Evolutionary conservation across 768 basidiomycete genomes (phyloP).

Genomic region (Leccinum subgranulosum): DNA sequence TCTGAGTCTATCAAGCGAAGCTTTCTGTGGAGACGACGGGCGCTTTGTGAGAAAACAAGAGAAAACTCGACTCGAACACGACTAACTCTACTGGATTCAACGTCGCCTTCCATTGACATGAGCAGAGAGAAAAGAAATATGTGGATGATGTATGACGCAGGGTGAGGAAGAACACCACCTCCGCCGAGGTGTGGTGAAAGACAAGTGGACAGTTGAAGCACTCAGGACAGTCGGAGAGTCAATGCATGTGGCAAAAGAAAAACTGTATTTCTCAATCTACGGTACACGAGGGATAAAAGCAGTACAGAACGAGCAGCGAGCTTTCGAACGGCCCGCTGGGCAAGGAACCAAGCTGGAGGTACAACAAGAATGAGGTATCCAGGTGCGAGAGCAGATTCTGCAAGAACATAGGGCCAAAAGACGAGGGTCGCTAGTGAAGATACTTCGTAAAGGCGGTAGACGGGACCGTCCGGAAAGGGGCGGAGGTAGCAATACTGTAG

Average conservation of each 20-base stretch:
- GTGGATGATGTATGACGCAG: slow-evolving; percentile 12
- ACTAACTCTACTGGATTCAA: slow-evolving; percentile 51
- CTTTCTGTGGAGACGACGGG: slow-evolving; percentile 36
- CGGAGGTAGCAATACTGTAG: background rate
- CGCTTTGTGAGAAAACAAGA: slow-evolving; percentile 32
- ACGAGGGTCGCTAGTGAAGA: background rate
- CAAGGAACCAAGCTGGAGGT: background rate
- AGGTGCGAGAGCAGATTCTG: background rate
- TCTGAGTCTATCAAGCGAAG: slow-evolving; percentile 43
- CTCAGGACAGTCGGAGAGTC: slow-evolving; percentile 53
- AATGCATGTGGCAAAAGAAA: slow-evolving; percentile 44
- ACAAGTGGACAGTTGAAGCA: slow-evolving; percentile 26
- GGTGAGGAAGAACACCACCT: slow-evolving; percentile 7
- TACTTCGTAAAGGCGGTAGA: background rate
- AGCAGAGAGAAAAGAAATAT: slow-evolving; percentile 23
- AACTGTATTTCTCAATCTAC: slow-evolving; percentile 37
- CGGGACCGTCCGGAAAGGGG: background rate
- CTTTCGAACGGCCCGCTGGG: slow-evolving; percentile 1
- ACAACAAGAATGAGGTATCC: background rate
- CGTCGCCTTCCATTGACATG: slow-evolving; percentile 50
- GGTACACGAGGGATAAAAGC: slow-evolving; percentile 26
- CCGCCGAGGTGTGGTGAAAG: slow-evolving; percentile 21
- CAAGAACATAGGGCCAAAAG: background rate
- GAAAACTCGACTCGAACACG: slow-evolving; percentile 25
- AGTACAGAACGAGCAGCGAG: slow-evolving; percentile 16